A percentile compares a stretch with the other conserved stretches of the same genome.
These are phyloP conservation scores for Wickerhamiella australiensis DNA, from an alignment of 805 yeast species.

Conservation along the genomic window DNA sequence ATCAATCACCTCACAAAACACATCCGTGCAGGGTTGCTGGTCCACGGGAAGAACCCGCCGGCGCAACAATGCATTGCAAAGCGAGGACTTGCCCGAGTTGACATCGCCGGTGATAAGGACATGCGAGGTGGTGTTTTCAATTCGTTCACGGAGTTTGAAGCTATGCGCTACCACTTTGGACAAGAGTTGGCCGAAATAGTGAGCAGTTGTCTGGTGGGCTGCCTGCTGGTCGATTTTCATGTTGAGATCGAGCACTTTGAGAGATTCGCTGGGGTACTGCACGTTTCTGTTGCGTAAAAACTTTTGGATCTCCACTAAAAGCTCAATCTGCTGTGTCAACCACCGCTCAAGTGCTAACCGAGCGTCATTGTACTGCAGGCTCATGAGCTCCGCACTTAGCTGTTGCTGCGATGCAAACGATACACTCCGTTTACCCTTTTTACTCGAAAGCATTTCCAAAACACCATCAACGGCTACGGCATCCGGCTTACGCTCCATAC, in stretches of 20 bases:
- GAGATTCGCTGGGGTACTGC: slow-evolving; percentile 22
- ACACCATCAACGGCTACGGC: slow-evolving; percentile 23
- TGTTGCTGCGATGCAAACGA: slow-evolving; percentile 27
- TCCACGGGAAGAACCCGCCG: slow-evolving; percentile 80
- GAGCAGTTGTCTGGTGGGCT: slow-evolving; percentile 57
- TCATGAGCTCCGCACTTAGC: slow-evolving; percentile 50
- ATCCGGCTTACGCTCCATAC: slow-evolving; percentile 20
- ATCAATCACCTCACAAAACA: slow-evolving; percentile 88
- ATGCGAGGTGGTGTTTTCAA: slow-evolving; percentile 83
- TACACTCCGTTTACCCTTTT: slow-evolving; percentile 17
- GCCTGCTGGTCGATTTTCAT: slow-evolving; percentile 37
- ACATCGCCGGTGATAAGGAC: slow-evolving; percentile 95
- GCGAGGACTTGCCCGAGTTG: slow-evolving; percentile 91
- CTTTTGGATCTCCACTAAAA: slow-evolving; percentile 25
- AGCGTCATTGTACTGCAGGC: slow-evolving; percentile 65
- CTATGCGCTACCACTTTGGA: slow-evolving; percentile 55
- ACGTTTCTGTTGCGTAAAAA: slow-evolving; percentile 9
- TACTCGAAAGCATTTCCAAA: slow-evolving; percentile 15
- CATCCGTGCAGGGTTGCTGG: slow-evolving; percentile 95
- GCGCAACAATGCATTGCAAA: slow-evolving; percentile 79
- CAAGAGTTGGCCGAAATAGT: slow-evolving; percentile 57
- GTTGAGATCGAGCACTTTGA: slow-evolving; percentile 48
- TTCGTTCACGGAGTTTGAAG: slow-evolving; percentile 59
- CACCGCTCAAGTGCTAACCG: slow-evolving; percentile 47
- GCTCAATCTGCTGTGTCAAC: slow-evolving; percentile 22